These are phyloP conservation scores for Candida methanosorbosa DNA, from an alignment of 805 yeast species.

Conservation along the genomic window DNA sequence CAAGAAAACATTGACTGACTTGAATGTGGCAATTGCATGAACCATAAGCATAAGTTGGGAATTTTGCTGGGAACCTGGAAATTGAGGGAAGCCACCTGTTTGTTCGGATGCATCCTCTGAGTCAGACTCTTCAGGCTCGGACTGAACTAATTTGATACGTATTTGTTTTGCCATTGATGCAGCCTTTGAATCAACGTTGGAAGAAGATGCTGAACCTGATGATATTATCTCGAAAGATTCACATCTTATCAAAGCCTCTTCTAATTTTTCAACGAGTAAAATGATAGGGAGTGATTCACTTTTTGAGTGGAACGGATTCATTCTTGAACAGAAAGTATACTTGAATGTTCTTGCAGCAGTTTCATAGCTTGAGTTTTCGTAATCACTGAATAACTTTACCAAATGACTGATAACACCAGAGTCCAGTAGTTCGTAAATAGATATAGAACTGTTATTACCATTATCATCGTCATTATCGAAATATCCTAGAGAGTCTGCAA, in stretches of 20 bases:
- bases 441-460: constrained; percentile 23
- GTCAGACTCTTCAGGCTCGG: constrained; percentile 24
- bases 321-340: constrained; percentile 25
- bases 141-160: constrained; percentile 43
- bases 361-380: background rate
- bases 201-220: constrained; percentile 5
- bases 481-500: constrained; percentile 26
- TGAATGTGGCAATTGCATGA: constrained; percentile 55
- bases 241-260: constrained; percentile 63
- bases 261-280: constrained; percentile 48
- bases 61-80: too few relatives aligned
- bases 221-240: constrained; percentile 60
- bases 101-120: too few relatives aligned
- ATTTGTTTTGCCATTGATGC: constrained; percentile 66
- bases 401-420: constrained; percentile 53
- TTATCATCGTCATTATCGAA: constrained; percentile 5
- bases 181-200: constrained; percentile 28
- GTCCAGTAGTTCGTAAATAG: constrained; percentile 68
- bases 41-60: constrained; percentile 34
- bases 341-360: constrained; percentile 29
- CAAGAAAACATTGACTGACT: constrained; percentile 39
- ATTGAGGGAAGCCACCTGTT: too few relatives aligned
- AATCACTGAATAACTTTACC: constrained; percentile 22
- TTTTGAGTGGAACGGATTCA: constrained; percentile 21
- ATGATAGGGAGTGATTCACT: constrained; percentile 27